phyloP scores from a whole-genome alignment of 2,329 filamentous ascomycete genomes.

The Aspergillus phoenicis region DNA sequence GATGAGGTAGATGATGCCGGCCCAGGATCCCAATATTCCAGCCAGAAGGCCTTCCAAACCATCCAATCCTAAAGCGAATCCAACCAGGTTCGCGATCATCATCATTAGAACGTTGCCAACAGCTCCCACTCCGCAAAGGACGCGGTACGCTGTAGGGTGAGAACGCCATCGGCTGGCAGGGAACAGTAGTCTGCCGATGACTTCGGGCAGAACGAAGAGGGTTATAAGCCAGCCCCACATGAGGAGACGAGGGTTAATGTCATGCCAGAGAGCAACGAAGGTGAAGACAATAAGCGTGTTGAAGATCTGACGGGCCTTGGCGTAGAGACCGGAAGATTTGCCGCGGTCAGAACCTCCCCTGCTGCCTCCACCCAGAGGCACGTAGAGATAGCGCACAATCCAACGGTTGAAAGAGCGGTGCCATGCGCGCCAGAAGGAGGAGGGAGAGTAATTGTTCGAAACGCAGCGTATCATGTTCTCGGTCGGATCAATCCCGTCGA shows the following conservation, averaged over 20 bases:
- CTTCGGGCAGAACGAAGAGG: slow-evolving; percentile 88
- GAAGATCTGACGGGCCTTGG: slow-evolving; percentile 61
- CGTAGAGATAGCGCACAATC: slow-evolving; percentile 90
- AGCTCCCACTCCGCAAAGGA: slow-evolving; percentile 77
- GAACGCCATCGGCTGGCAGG: slow-evolving; percentile 71
- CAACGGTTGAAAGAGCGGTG: slow-evolving; percentile 94
- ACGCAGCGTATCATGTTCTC: slow-evolving; percentile 99
- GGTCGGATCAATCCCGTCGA: slow-evolving; percentile 89
- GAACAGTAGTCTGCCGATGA: slow-evolving; percentile 71
- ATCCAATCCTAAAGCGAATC: slow-evolving; percentile 90
- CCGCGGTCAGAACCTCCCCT: slow-evolving; percentile 26
- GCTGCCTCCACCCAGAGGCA: slow-evolving; percentile 77
- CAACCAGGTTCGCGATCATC: slow-evolving; percentile 92
- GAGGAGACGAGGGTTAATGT: slow-evolving; percentile 85
- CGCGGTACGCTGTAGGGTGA: slow-evolving; percentile 71
- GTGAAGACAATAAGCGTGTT: slow-evolving; percentile 89
- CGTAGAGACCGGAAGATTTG: slow-evolving; percentile 39
- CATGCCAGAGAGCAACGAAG: slow-evolving; percentile 97
- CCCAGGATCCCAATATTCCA: slow-evolving; percentile 75
- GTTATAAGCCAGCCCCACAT: slow-evolving; percentile 98
- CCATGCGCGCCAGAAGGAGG: slow-evolving; percentile 95
- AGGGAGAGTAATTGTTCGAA: slow-evolving; percentile 87
- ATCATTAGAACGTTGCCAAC: slow-evolving; percentile 89
- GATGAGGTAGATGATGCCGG: slow-evolving; percentile 73
- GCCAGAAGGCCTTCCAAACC: slow-evolving; percentile 75